Evolutionary conservation across 305 asterid genomes (phyloP), one percentile per base, ranked within the genome.

Genomic region (Fraxinus dipetala): DNA sequence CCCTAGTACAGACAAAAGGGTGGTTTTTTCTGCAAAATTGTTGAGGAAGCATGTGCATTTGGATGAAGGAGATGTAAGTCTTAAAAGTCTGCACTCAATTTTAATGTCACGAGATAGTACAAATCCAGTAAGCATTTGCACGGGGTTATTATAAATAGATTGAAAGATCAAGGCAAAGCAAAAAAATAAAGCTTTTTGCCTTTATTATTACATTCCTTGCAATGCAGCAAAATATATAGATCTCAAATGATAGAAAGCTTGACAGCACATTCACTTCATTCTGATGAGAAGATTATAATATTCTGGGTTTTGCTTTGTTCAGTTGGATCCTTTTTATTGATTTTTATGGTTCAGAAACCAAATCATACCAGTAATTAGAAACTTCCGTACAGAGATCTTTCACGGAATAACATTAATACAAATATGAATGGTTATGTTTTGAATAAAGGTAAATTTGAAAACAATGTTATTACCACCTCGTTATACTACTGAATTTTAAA

Each of bases 1-100:
- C 83, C 92, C 97, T 28, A 92, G 94, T 84, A 75, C 89, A 75
- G 97, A 95, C 87, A 95, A 88, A 86, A 92, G 83, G 91, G 93
- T 90, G 84, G 91, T 87, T 40, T 95, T 86, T 85, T 93, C 99
- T 6, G 84, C 89, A 82, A 95, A 94, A 90, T 80, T 95, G 85
- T 86, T 95, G 80, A 91, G 99, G 91, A 95, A 95, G 80, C 89
- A 84, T 54, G 93, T 86, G 79, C 97, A 93, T 90, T 90, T 95
- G 84, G 97, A 94, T 36, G 99, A 95, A 91, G 99, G 99, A 85
- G 99, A 95, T 91, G 99, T 95, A 94, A 91, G 99, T 87, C 84
- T 74, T 26, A 74, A 38, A 67, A 24, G 45, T 78, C 70, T 69
- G 18, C 24, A 14, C 40, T 69, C 16, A 14, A 69, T 69, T 69